Base-by-base conservation (phyloP, 192 early-diverging fungal genomes). In the Mortierella alpina region DNA sequence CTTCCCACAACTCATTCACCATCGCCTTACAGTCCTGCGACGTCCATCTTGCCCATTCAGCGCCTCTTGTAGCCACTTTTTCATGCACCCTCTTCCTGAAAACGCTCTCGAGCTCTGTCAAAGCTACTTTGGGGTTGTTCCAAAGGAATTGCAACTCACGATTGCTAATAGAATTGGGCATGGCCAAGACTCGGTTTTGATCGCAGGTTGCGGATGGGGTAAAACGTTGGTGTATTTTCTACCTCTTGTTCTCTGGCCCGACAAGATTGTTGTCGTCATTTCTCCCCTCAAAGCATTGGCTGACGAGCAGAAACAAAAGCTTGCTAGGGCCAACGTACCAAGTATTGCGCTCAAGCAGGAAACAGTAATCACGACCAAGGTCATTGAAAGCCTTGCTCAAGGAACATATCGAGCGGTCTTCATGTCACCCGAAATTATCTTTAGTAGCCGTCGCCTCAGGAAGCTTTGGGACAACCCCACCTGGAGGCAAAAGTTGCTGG, bases 401-500 rank as follows among this genome's bases (percentile, higher is more conserved):
- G 66, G 55, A 31, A 13, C 17, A 11, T 66, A 66, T 54, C 17
- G 51, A 42, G 72, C 42, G 14, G 62, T 73, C 0, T 73, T 73
- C 42, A 39, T 73, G 79, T 46, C 83, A 56, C 74, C 77, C 4
- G 68, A 70, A 41, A 20, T 70, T 39, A 69, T 69, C 15, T 70
- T 70, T 47, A 20, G 8, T 1, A 54, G 59, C 11, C 8, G 22
- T 2, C 31, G 49, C 8, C 11, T 70, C 17, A 13, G 5, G 6
- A 1, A 12, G 11, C 13, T 72, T 11, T 72, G 61, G 70, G n/a
- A 11, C 7, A 31, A 15, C 0, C 52, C n/a, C 5, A 44, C 0
- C 2, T 72, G 70, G 70, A 63, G 61, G 20, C 4, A 39, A 4
- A 7, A 31, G n/a, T 22, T 72, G 7, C 7, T 20, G 4, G 70